Evolutionary conservation across 129 eudicot species (phyloP), one percentile per base, ranked within the genome.

Genomic region (Rutidosis leptorrhynchoides): DNA sequence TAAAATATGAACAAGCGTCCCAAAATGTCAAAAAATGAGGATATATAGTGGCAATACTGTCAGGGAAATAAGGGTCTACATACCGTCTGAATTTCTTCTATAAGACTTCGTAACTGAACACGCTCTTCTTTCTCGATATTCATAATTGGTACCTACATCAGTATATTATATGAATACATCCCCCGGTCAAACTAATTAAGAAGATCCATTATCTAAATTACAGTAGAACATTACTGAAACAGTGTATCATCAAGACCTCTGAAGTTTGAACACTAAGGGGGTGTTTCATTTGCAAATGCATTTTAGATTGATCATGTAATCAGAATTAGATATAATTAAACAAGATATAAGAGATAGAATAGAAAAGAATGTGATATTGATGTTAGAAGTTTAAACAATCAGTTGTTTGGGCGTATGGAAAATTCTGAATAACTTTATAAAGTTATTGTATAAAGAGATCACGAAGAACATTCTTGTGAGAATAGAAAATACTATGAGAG

Each of bases 91-190:
- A 93, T 82, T 71, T 93, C 99, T 20, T 86, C 82, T 72, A 81
- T 70, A 19, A 93, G 81, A 63, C 48, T 70, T 74, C 73, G 86
- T 83, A 93, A 35, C 58, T 93, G 99, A 62, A 78, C 84, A 69
- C 74, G 83, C 76, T 85, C 95, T 74, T 77, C 83, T 45, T 79
- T 82, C 79, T 93, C 96, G 7, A 35, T 63, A 72, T 80, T 88
- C 74, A 82, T 62, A 70, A 93, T 89, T 3, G 99, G 92, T 69
- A 86, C 96, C 99, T 93, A 82, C 64, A 82, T 58, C 71, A 66
- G 42, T 46, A 58, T 29, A 40, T 4, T n/a, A 78, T 17, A 72
- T 11, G 56, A 11, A 74, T 27, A 24, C 68, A 70, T 26, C 30
- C 29, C 12, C 45, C 61, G 7, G 17, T 7, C 21, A 33, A 62